Conservation (phyloP, 1,139 yeast species). For the Saccharomyces hybrid region DNA sequence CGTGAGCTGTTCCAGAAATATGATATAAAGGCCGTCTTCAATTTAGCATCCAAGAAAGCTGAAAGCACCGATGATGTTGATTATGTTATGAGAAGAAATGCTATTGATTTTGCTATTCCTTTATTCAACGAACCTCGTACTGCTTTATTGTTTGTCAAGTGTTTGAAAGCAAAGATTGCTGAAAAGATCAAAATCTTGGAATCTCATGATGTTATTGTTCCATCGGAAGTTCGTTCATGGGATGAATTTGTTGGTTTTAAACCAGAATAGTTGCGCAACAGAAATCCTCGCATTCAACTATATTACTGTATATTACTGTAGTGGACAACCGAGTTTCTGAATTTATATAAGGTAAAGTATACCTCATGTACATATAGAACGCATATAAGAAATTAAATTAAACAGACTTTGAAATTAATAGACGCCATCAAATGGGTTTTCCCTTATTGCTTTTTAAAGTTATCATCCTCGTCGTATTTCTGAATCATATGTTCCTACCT, state of each 20-base stretch:
- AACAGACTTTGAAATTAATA: too few species aligned
- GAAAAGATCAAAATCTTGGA: conserved; percentile 39
- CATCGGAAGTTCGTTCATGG: conserved; percentile 89
- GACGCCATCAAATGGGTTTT: too few species aligned
- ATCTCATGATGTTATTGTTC: conserved; percentile 47
- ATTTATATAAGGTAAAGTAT: too few species aligned
- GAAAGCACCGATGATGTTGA: conserved; percentile 78
- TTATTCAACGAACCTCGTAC: conserved; percentile 95
- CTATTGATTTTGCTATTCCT: conserved; percentile 95
- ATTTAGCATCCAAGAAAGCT: conserved; percentile 86
- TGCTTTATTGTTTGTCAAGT: conserved; percentile 75
- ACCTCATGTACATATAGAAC: too few species aligned
- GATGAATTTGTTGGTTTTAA: conserved; percentile 92
- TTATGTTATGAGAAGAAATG: conserved; percentile 97
- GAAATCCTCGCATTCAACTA: background rate
- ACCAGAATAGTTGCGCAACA: conserved; percentile 34
- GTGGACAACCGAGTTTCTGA: background rate
- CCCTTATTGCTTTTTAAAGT: too few species aligned
- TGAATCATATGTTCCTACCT: too few species aligned
- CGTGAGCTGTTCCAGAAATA: conserved; percentile 87
- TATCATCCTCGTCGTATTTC: too few species aligned
- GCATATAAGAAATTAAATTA: too few species aligned
- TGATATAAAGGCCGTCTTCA: conserved; percentile 80
- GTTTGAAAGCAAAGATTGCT: conserved; percentile 67
- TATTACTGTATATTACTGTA: background rate